Conservation (phyloP, 1,284 basidiomycete species). For the Marasmius tenuissimus region DNA sequence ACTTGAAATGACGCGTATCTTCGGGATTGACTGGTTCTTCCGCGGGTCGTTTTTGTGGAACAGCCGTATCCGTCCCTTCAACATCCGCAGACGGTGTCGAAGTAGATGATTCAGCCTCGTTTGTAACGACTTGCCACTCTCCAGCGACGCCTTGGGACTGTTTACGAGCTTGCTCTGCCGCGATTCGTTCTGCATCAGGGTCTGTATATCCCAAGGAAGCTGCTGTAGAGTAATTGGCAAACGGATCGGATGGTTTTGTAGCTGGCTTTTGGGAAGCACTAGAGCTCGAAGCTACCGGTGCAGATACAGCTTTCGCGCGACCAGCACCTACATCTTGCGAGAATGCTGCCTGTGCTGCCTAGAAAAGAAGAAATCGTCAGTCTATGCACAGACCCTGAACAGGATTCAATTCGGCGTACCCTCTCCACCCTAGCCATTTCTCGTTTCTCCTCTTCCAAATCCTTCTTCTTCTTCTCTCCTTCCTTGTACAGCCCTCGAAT, state of each 20-base stretch:
- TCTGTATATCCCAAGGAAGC: constrained; percentile 79
- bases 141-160: constrained; percentile 75
- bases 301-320: constrained; percentile 41
- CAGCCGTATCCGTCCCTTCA: constrained; percentile 10
- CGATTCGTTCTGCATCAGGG: constrained; percentile 62
- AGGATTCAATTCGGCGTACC: constrained; percentile 41
- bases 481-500: constrained; percentile 91
- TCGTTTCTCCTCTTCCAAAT: constrained; percentile 80
- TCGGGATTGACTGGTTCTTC: constrained; percentile 47
- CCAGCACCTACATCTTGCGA: constrained; percentile 74
- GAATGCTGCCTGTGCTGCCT: constrained; percentile 77
- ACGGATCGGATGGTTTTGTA: constrained; percentile 67
- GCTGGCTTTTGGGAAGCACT: constrained; percentile 41
- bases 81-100: constrained; percentile 11
- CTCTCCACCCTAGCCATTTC: constrained; percentile 87
- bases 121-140: constrained; percentile 77
- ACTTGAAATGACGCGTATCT: constrained; percentile 62
- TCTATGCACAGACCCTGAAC: constrained; percentile 3
- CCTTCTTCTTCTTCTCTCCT: constrained; percentile 87
- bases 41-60: constrained; percentile 37
- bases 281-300: constrained; percentile 38
- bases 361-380: constrained; percentile 3
- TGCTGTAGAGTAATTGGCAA: constrained; percentile 85
- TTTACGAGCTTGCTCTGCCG: constrained; percentile 58
- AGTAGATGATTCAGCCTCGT: constrained; percentile 31